Evolutionary conservation across 805 yeast genomes (phyloP).

Genomic region (Monosporozyma solicola): DNA sequence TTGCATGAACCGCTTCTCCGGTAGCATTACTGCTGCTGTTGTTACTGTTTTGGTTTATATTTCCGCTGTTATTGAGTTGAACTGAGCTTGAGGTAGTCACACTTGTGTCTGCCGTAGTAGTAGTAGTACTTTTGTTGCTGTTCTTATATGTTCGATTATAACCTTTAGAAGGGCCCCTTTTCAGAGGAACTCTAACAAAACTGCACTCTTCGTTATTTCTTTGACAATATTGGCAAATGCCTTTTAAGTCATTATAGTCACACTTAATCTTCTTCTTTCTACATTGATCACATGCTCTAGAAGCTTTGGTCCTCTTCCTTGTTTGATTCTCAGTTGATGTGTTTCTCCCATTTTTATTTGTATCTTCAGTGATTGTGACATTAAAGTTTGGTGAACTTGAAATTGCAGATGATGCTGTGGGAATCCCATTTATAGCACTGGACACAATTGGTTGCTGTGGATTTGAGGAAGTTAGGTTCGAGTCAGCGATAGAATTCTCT

Average conservation of each 20-base stretch:
- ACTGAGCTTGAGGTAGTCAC: not conserved
- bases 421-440: not conserved
- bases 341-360: not conserved
- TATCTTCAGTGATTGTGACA: not conserved
- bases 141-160: constrained; percentile 32
- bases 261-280: constrained; percentile 65
- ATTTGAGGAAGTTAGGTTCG: not conserved
- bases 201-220: constrained; percentile 55
- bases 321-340: not conserved
- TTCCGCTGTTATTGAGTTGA: not conserved
- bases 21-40: not conserved
- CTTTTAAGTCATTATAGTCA: constrained; percentile 47
- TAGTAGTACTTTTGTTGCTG: not conserved
- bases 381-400: not conserved
- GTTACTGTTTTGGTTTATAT: not conserved
- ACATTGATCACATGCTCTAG: constrained; percentile 77
- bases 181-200: constrained; percentile 62
- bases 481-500: not conserved
- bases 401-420: not conserved
- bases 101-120: not conserved
- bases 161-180: constrained; percentile 75
- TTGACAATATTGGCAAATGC: constrained; percentile 56
- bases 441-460: not conserved
- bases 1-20: not conserved
- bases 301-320: constrained; percentile 61